A percentile compares a stretch with the other conserved stretches of the same genome.
phyloP scores from a whole-genome alignment of 495 filamentous ascomycete genomes.

The Trichoderma erinaceum region DNA sequence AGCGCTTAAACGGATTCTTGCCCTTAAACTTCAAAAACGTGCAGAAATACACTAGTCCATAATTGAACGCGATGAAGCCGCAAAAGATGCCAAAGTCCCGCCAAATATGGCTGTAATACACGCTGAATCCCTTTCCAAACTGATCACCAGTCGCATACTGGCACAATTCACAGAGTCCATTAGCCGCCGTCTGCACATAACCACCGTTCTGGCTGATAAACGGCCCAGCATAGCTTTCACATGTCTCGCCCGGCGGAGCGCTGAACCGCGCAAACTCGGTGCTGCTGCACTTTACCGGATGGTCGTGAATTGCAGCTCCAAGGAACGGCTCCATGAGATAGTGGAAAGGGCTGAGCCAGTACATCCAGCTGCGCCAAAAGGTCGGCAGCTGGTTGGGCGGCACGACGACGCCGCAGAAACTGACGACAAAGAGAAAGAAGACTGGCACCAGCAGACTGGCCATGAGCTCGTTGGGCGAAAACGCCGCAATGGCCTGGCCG shows the following conservation, averaged over 20 bases:
- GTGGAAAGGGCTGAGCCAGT: conserved; percentile 58
- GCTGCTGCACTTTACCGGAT: conserved; percentile 48
- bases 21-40: conserved; percentile 37
- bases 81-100: conserved; percentile 48
- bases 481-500: conserved; percentile 68
- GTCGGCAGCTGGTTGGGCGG: conserved; percentile 47
- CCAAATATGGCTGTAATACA: conserved; percentile 30
- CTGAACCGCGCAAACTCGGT: conserved; percentile 53
- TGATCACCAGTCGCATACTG: conserved; percentile 26
- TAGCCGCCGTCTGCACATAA: conserved; percentile 41
- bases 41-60: conserved; percentile 42
- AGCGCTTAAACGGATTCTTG: conserved; percentile 22
- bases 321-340: conserved; percentile 57
- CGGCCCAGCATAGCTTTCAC: conserved; percentile 43
- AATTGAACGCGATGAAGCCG: conserved; percentile 52
- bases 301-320: conserved; percentile 46
- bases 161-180: conserved; percentile 26
- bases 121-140: conserved; percentile 26
- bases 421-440: conserved; percentile 57
- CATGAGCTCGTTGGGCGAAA: conserved; percentile 65
- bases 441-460: conserved; percentile 62
- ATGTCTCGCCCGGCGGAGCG: conserved; percentile 46
- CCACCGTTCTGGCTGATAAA: conserved; percentile 44
- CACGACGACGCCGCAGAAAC: conserved; percentile 60
- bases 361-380: conserved; percentile 63